Conservation (phyloP, 306 rosid species). For the Sechiopsis laciniata region DNA sequence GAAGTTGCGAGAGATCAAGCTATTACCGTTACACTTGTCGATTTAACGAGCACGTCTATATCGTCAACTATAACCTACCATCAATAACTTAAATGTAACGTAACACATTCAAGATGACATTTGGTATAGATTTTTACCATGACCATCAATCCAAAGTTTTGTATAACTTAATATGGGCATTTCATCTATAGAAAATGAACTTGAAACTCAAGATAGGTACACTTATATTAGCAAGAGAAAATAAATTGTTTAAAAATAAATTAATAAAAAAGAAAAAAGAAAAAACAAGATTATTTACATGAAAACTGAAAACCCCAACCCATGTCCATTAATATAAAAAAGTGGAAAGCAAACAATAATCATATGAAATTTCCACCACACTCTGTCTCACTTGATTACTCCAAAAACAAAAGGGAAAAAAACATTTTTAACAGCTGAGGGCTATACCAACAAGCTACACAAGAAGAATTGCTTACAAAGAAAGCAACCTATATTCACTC, state of each 20-base stretch:
- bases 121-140: not conserved
- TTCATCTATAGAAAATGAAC: not conserved
- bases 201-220: not conserved
- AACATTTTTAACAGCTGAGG: conserved; percentile 13
- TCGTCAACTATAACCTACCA: not conserved
- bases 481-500: conserved; percentile 6
- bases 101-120: not conserved
- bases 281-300: not conserved
- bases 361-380: not conserved
- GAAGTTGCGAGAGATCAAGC: too few relatives aligned
- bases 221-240: not conserved
- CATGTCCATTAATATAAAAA: conserved; percentile 12
- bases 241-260: not conserved
- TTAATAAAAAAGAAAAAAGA: not conserved
- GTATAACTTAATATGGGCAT: not conserved
- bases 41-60: not conserved
- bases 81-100: too few relatives aligned
- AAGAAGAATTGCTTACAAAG: conserved; percentile 16
- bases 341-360: not conserved
- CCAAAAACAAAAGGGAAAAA: conserved; percentile 1
- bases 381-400: conserved; percentile 14
- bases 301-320: conserved; percentile 1
- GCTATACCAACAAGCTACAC: conserved; percentile 18
- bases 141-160: not conserved
- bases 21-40: not conserved